Evolutionary conservation across 2,329 filamentous ascomycete genomes (phyloP).

Genomic region (Claviceps pazoutovae): DNA sequence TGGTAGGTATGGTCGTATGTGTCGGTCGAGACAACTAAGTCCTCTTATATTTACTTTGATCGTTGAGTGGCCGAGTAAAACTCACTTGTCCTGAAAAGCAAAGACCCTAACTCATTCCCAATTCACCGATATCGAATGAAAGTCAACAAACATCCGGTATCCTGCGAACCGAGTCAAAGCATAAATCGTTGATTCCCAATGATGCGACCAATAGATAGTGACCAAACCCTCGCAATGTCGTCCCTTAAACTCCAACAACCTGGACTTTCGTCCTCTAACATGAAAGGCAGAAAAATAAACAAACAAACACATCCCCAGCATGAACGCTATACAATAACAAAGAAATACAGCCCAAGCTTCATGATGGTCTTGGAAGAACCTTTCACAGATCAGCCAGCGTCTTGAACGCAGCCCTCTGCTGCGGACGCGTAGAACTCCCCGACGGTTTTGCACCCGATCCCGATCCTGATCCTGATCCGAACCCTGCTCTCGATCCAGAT

Average conservation of each 20-base stretch:
- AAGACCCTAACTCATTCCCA: too few relatives aligned
- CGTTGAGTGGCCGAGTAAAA: too few relatives aligned
- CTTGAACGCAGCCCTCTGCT: conserved; percentile 28
- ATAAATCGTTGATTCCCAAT: not conserved
- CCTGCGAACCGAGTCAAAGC: not conserved
- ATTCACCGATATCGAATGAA: too few relatives aligned
- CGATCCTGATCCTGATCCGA: not conserved
- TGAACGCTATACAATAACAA: not conserved
- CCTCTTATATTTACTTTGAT: too few relatives aligned
- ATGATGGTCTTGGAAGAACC: too few relatives aligned
- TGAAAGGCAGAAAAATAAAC: not conserved
- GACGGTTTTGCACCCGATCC: conserved; percentile 6
- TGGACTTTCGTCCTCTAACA: not conserved
- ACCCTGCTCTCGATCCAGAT: conserved; percentile 4
- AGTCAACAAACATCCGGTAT: too few relatives aligned
- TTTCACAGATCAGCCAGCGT: conserved; percentile 38
- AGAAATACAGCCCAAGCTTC: not conserved
- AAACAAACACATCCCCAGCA: not conserved
- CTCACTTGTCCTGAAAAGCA: too few relatives aligned
- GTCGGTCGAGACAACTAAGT: accelerated
- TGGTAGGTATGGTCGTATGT: too few relatives aligned
- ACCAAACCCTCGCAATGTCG: not conserved
- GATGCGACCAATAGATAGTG: not conserved
- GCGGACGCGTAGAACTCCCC: conserved; percentile 12
- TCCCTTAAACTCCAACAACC: not conserved